phyloP scores from a whole-genome alignment of 2,329 filamentous ascomycete species.

The Penicillium hordei region DNA sequence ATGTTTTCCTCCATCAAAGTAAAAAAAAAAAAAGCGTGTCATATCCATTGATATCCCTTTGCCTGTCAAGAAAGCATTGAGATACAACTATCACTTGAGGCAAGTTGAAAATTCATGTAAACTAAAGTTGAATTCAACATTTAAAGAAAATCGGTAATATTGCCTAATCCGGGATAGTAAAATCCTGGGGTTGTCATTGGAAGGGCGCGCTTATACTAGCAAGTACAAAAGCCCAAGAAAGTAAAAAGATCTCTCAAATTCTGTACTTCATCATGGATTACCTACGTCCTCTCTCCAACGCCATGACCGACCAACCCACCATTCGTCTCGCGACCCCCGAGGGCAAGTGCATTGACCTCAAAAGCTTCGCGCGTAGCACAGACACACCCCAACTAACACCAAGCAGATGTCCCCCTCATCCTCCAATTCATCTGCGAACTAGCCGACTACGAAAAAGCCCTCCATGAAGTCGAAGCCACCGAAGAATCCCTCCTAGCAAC shows the following conservation, averaged over 20 bases:
- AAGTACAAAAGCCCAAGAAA: background rate
- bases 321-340: constrained; percentile 45
- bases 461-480: constrained; percentile 74
- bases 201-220: background rate
- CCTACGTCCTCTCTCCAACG: constrained; percentile 7
- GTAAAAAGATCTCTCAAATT: background rate
- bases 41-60: too few relatives aligned
- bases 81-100: background rate
- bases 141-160: background rate
- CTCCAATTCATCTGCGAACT: constrained; percentile 79
- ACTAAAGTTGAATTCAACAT: background rate
- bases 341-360: constrained; percentile 27
- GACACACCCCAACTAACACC: constrained; percentile 10
- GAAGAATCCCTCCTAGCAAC: constrained; percentile 69
- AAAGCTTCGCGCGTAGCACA: background rate
- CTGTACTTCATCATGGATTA: constrained; percentile 1
- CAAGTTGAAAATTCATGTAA: background rate
- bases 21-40: background rate
- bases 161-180: constrained; percentile 4
- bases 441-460: constrained; percentile 81
- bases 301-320: constrained; percentile 38
- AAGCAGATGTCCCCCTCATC: constrained; percentile 75
- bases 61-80: background rate
- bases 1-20: background rate
- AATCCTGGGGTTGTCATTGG: background rate